Base-by-base conservation (phyloP, 73 alveolate species). In the Paramecium pentaurelia region DNA sequence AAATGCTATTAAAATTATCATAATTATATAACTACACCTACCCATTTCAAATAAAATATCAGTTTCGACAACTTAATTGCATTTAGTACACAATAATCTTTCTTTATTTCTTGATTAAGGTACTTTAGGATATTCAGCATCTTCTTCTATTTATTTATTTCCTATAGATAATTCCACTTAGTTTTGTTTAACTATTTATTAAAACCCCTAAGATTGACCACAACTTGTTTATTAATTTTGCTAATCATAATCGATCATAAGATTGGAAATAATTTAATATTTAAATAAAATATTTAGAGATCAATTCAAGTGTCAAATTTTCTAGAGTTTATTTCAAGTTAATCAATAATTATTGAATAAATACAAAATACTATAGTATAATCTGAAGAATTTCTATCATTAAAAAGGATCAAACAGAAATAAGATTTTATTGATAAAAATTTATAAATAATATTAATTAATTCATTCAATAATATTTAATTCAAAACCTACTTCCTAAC, bases 81-180 rank as follows among this genome's bases (percentile, higher is more conserved):
- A 80, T 40, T 40, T 42, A 44, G 71, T 45, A 25, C 91, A 80
- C 42, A 27, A 44, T 9, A 80, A 36, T 14, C 20, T 22, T 27
- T 80, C 71, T 22, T 34, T 38, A 44, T n/a, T 25, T 22, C 77
- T 42, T 18, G 51, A 44, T 45, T 42, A 11, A 9, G 91, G 91
- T 4, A 80, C 91, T 80, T 80, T 80, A 9, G 91, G 91, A 25
- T 49, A 80, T 44, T 73, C 87, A 20, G 27, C 87, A 20, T 73
- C 64, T 40, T 73, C 18, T 8, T 73, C 84, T 12, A 25, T 64
- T 7, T 8, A 20, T 64, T 34, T 64, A 34, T 64, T 64, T 10
- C 27, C 49, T 6, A 64, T 10, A 28, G 84, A 64, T 30, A 64
- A 34, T 64, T 64, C 84, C 10, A 64, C 47, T 28, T 64, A n/a